Evolutionary conservation across 805 yeast species (phyloP), one percentile per base, ranked within the genome.

Genomic region (Nakazawaea ambrosiae): DNA sequence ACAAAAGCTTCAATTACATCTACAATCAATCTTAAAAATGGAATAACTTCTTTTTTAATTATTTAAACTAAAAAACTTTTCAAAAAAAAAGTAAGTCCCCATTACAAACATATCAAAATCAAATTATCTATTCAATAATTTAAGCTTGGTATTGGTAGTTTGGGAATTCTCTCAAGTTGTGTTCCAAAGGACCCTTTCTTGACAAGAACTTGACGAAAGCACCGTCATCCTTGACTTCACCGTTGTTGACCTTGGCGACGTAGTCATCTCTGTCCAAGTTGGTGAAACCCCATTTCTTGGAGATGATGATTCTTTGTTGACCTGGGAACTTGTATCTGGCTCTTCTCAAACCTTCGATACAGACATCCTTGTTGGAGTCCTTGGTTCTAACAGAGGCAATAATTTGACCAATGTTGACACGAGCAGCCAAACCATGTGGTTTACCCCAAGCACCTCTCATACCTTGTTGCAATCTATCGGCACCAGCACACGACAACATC

Each of bases 371-470:
- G 96, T 88, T 89, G 63, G 80, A 71, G 74, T 92, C 98, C 81
- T 83, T 90, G 73, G 97, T 85, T 80, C 98, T 90, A 69, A 87
- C 87, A 54, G 97, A 90, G 76, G 92, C 80, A 68, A 92, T 80
- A 68, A 92, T 81, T 78, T 92, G 98, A 66, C 98, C 98, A 72
- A 92, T 92, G 75, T 75, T 75, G 68, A 92, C 97, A 73, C 98
- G 88, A 62, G 98, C 98, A 61, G 97, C 98, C 64, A 88, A 78
- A 80, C 98, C 98, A 63, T 89, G 96, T 63, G 98, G 98, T 80
- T 92, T 92, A 88, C 98, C 98, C 97, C 97, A 92, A 68, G 98
- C 98, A 81, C 95, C 95, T 87, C 98, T 90, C 98, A 92, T 92
- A 89, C 98, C 98, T 78, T 92, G 97, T 79, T 92, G 98, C 75